Conservation (phyloP, 306 rosid genomes). For the Albizia julibrissin region DNA sequence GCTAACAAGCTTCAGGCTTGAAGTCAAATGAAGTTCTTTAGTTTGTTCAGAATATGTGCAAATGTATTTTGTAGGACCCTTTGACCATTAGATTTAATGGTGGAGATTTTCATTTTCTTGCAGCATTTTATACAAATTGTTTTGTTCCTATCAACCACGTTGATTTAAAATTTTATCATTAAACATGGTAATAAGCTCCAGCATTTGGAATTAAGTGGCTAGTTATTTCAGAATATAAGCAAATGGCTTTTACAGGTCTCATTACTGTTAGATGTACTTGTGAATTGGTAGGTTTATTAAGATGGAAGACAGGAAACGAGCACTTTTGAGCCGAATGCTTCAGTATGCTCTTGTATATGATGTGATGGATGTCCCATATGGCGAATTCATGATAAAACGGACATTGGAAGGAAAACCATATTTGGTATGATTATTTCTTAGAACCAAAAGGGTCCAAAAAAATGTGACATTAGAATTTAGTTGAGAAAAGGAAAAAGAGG, state of each 20-base stretch:
- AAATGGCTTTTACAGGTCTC: constrained; percentile 6
- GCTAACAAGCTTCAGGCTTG: neutral
- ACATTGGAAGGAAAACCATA: constrained; percentile 84
- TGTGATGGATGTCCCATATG: constrained; percentile 51
- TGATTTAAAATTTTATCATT: neutral
- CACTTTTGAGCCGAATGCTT: constrained; percentile 81
- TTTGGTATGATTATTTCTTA: constrained; percentile 49
- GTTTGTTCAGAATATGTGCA: neutral
- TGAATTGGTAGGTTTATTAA: constrained; percentile 56
- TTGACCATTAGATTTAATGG: constrained; percentile 19
- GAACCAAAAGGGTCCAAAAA: neutral
- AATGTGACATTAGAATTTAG: neutral
- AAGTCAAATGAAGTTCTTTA: neutral
- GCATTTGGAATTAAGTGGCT: neutral
- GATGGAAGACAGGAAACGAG: constrained; percentile 71
- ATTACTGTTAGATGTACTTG: constrained; percentile 25
- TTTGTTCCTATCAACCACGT: neutral
- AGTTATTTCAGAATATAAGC: neutral
- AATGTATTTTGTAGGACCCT: constrained; percentile 2
- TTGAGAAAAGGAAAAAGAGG: neutral
- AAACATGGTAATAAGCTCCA: neutral
- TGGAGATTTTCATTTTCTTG: neutral
- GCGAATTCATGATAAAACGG: constrained; percentile 59
- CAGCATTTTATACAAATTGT: neutral
- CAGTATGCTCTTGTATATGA: constrained; percentile 69